phyloP scores from a whole-genome alignment of 108 stramenopile genomes.

The Phaeodactylum tricornutum region DNA sequence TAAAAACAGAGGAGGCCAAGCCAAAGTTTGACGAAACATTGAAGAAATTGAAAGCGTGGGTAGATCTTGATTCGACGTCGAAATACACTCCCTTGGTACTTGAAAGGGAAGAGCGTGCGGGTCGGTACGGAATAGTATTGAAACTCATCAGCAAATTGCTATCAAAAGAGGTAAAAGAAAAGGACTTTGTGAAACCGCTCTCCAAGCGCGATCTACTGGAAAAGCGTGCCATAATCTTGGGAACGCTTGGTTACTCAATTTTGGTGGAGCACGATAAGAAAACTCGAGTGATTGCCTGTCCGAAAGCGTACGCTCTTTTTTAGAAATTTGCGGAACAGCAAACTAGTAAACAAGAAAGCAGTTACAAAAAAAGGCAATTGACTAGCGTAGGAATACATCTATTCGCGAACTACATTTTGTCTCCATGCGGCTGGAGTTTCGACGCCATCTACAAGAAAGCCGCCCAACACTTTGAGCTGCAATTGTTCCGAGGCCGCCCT shows the following conservation, averaged over 20 bases:
- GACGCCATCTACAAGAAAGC: conserved; percentile 19
- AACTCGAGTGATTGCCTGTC: conserved; percentile 12
- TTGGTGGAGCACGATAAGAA: conserved; percentile 17
- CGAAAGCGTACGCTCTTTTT: conserved; percentile 20
- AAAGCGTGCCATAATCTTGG: conserved; percentile 12
- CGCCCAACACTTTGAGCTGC: conserved; percentile 25
- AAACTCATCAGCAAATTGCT: conserved; percentile 31
- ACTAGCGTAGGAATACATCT: no score
- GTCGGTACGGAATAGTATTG: conserved; percentile 14
- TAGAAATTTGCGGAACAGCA: conserved; percentile 4
- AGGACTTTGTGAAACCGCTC: conserved; percentile 22
- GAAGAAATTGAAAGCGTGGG: conserved; percentile 24
- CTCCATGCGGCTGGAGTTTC: conserved; percentile 29
- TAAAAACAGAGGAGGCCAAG: conserved; percentile 5
- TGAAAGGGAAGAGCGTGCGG: conserved; percentile 18
- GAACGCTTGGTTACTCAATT: conserved; percentile 14
- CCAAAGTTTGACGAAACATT: conserved; percentile 19
- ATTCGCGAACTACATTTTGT: conserved; percentile 24
- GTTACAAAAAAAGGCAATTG: neutral
- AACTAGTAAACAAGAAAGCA: neutral
- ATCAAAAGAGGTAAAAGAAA: conserved; percentile 30
- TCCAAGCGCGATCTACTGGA: conserved; percentile 17
- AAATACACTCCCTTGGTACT: conserved; percentile 25
- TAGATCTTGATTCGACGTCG: conserved; percentile 20
- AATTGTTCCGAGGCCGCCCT: conserved; percentile 19